These are phyloP conservation scores for Parsonsia alboflavescens DNA, from an alignment of 257 asterid genomes.

Conservation along the genomic window DNA sequence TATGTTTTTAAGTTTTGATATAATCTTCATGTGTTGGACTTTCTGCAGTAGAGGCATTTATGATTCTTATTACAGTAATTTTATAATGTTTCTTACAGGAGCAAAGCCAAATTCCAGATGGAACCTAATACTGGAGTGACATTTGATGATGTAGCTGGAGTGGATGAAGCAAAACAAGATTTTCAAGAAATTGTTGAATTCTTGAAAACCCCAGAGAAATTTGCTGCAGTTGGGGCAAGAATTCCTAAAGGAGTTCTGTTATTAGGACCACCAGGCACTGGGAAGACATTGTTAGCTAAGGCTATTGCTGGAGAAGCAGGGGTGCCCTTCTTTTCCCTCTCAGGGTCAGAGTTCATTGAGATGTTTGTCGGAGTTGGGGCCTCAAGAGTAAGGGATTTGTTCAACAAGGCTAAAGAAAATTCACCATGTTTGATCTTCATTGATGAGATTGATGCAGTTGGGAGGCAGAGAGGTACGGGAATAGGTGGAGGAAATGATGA, in stretches of 20 bases:
- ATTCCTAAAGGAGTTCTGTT: slow-evolving; percentile 58
- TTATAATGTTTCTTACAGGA: slow-evolving; percentile 28
- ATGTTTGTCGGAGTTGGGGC: slow-evolving; percentile 84
- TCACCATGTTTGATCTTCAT: slow-evolving; percentile 56
- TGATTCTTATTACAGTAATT: neutral
- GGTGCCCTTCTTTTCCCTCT: slow-evolving; percentile 57
- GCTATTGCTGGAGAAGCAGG: slow-evolving; percentile 77
- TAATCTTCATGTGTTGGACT: neutral
- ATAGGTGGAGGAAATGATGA: slow-evolving; percentile 83
- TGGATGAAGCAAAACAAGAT: slow-evolving; percentile 68
- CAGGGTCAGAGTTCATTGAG: slow-evolving; percentile 73
- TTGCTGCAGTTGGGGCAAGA: slow-evolving; percentile 57
- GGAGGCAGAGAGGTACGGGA: slow-evolving; percentile 69
- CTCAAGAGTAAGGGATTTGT: slow-evolving; percentile 65
- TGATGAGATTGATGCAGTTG: slow-evolving; percentile 72
- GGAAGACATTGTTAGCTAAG: slow-evolving; percentile 64
- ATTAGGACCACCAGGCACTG: slow-evolving; percentile 70
- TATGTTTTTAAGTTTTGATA: slow-evolving; percentile 9
- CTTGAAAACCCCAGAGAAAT: slow-evolving; percentile 51
- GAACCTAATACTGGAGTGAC: slow-evolving; percentile 69
- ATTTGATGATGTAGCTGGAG: slow-evolving; percentile 74
- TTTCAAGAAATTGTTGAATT: slow-evolving; percentile 59
- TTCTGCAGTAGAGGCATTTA: neutral
- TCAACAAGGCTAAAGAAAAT: slow-evolving; percentile 39
- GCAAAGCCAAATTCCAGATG: slow-evolving; percentile 68